phyloP scores from a whole-genome alignment of 345 rosid genomes.

The Eucalyptus tenuipes region DNA sequence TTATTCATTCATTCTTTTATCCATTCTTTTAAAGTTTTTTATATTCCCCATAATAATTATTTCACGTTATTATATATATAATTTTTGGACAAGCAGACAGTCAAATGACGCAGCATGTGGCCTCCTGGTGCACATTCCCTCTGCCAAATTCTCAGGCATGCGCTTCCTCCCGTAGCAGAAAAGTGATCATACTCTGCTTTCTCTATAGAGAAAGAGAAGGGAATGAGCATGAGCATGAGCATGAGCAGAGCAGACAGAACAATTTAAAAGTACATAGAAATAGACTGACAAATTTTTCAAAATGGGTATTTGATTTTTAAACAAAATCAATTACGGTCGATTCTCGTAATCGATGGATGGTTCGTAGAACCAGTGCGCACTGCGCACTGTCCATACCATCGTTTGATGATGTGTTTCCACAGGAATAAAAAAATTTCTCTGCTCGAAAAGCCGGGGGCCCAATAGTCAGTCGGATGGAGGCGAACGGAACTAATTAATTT shows the following conservation, averaged over 20 bases:
- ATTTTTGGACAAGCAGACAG: not conserved
- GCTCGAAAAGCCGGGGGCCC: not conserved
- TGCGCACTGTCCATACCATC: not conserved
- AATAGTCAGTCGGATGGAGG: not conserved
- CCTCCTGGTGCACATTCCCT: not conserved
- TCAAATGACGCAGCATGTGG: not conserved
- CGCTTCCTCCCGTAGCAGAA: not conserved
- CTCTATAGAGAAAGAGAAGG: not conserved
- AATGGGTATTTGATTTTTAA: not conserved
- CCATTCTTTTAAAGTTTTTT: not conserved
- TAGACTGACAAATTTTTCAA: not conserved
- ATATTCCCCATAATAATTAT: not conserved
- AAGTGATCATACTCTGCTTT: not conserved
- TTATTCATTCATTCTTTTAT: not conserved
- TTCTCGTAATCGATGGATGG: not conserved
- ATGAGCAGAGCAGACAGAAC: not conserved
- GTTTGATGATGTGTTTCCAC: not conserved
- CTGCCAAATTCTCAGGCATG: not conserved
- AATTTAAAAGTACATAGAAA: not conserved
- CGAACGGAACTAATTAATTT: not conserved
- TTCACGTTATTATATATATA: not conserved
- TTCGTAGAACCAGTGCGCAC: not conserved
- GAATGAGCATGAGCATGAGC: not conserved
- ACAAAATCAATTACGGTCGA: not conserved
- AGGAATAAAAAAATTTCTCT: not conserved